A percentile compares a stretch with the other conserved stretches of the same genome.
Conservation (phyloP, 2,329 filamentous ascomycete genomes). For the Monosporascus ibericus region DNA sequence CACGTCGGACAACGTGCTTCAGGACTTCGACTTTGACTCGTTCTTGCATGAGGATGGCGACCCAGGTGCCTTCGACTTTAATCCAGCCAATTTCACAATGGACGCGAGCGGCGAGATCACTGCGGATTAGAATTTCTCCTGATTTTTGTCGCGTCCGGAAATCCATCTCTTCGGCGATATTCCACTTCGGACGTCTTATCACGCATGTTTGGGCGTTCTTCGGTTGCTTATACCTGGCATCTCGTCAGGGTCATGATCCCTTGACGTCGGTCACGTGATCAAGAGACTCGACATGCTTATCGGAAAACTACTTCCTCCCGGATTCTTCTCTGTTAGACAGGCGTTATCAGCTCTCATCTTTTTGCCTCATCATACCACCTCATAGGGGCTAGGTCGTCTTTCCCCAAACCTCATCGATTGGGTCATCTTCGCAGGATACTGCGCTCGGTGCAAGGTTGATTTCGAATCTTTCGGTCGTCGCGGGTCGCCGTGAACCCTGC, state of each 20-base stretch:
- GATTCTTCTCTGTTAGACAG: neutral
- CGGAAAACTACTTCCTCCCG: constrained; percentile 13
- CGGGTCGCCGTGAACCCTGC: neutral
- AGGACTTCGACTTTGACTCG: constrained; percentile 64
- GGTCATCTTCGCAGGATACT: neutral
- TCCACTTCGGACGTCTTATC: constrained; percentile 8
- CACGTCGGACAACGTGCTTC: constrained; percentile 50
- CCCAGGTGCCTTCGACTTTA: constrained; percentile 49
- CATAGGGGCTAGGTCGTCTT: neutral
- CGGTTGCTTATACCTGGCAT: constrained; percentile 24
- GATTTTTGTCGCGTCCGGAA: constrained; percentile 6
- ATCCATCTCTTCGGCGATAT: constrained; percentile 5
- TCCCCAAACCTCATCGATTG: neutral
- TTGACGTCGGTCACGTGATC: constrained; percentile 16
- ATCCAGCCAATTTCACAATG: constrained; percentile 44
- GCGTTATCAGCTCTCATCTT: neutral
- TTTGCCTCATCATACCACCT: neutral
- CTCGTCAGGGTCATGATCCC: constrained; percentile 20
- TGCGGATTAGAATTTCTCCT: constrained; percentile 39
- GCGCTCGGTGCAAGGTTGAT: neutral
- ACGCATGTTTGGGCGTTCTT: constrained; percentile 27
- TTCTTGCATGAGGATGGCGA: constrained; percentile 55
- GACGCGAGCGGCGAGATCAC: constrained; percentile 50
- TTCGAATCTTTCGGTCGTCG: neutral
- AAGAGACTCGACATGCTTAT: constrained; percentile 20